Percentiles rank a stretch among this genome's conserved stretches.
Evolutionary conservation across 2,329 filamentous ascomycete genomes (phyloP).

Genomic region (Nothopassalora personata): DNA sequence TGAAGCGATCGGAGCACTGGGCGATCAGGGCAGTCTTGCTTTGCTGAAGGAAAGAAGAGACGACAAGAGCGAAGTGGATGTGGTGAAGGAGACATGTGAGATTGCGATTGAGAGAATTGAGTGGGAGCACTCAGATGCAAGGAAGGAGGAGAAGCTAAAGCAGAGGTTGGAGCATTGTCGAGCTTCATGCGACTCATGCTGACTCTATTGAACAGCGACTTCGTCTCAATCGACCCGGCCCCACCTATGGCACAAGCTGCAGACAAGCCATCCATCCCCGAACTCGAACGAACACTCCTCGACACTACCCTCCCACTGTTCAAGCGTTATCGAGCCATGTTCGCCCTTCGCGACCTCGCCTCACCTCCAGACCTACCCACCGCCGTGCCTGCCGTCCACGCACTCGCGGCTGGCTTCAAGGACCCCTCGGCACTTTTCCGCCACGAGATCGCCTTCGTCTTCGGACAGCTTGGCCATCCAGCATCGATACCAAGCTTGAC

Average conservation of each 20-base stretch:
- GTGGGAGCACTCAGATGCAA: constrained; percentile 77
- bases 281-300: constrained; percentile 71
- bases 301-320: constrained; percentile 77
- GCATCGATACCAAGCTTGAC: constrained; percentile 91
- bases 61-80: constrained; percentile 66
- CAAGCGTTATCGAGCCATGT: constrained; percentile 95
- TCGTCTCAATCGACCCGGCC: constrained; percentile 90
- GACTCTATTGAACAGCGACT: constrained; percentile 59
- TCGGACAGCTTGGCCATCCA: constrained; percentile 90
- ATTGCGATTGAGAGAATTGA: constrained; percentile 90
- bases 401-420: constrained; percentile 76
- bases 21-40: constrained; percentile 66
- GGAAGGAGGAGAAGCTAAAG: constrained; percentile 69
- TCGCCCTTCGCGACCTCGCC: constrained; percentile 87
- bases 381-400: constrained; percentile 77
- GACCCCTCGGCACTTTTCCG: constrained; percentile 90
- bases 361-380: constrained; percentile 89
- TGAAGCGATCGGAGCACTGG: constrained; percentile 85
- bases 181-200: not conserved
- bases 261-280: constrained; percentile 59
- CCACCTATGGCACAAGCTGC: constrained; percentile 69
- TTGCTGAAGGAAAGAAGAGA: constrained; percentile 70
- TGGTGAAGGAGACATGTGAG: constrained; percentile 92
- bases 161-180: constrained; percentile 58
- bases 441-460: constrained; percentile 97